Conservation (phyloP, 495 filamentous ascomycete genomes). For the Talaromyces liani region DNA sequence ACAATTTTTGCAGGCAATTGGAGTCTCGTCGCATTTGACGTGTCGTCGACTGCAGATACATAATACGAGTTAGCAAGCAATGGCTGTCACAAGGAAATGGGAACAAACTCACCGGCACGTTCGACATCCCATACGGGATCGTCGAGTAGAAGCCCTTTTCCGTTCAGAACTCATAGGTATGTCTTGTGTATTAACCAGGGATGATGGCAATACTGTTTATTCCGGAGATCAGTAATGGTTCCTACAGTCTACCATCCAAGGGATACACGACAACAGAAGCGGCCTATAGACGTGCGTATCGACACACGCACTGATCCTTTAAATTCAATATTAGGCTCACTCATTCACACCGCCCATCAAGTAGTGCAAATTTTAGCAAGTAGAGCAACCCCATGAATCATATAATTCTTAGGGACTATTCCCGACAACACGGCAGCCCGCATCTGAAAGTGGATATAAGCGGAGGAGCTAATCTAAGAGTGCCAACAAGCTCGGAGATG, state of each 20-base stretch:
- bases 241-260: neutral
- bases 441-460: neutral
- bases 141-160: neutral
- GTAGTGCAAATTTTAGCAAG: neutral
- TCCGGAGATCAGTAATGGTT: neutral
- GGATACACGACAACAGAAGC: too few relatives aligned
- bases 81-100: neutral
- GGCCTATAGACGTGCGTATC: too few relatives aligned
- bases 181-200: neutral
- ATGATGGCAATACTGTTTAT: neutral
- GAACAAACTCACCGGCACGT: constrained; percentile 13
- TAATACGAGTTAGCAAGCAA: neutral
- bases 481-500: neutral
- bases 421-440: neutral
- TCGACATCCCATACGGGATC: constrained; percentile 12
- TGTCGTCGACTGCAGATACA: constrained; percentile 10
- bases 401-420: neutral
- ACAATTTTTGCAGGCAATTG: constrained; percentile 14
- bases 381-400: neutral
- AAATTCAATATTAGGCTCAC: neutral
- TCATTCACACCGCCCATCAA: neutral
- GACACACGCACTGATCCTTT: too few relatives aligned
- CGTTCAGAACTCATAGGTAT: neutral
- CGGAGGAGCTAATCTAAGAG: too few relatives aligned
- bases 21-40: constrained; percentile 20